Percentiles rank a stretch among this genome's conserved stretches.
phyloP scores from a whole-genome alignment of 2,329 filamentous ascomycete genomes.

The Fusarium sp. region DNA sequence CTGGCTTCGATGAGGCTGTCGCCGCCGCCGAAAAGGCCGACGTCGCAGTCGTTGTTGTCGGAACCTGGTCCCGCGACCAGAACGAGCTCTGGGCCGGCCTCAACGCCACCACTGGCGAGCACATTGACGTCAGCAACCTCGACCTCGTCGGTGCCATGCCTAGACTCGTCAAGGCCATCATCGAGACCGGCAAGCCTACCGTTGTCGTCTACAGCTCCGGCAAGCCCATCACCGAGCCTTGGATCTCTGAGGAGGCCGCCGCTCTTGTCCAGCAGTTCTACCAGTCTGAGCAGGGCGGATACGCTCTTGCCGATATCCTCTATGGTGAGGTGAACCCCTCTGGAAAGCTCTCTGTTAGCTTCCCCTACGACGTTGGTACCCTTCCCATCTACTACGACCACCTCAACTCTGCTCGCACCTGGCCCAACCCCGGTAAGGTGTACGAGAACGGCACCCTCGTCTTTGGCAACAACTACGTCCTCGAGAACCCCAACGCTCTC shows the following conservation, averaged over 20 bases:
- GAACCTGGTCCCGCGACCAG: constrained; percentile 82
- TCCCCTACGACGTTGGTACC: constrained; percentile 75
- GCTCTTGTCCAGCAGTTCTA: constrained; percentile 82
- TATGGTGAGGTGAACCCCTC: constrained; percentile 74
- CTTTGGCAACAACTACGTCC: constrained; percentile 75
- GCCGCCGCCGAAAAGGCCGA: constrained; percentile 74
- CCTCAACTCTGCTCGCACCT: constrained; percentile 71
- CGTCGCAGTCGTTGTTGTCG: constrained; percentile 78
- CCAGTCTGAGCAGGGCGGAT: constrained; percentile 75
- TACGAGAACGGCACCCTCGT: constrained; percentile 69
- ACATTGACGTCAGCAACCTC: constrained; percentile 74
- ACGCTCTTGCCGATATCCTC: constrained; percentile 74
- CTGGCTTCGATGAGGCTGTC: constrained; percentile 75
- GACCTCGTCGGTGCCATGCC: constrained; percentile 78
- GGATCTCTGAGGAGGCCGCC: constrained; percentile 74
- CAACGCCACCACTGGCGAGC: constrained; percentile 81
- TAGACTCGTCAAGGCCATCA: constrained; percentile 73
- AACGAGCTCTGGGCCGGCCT: constrained; percentile 75
- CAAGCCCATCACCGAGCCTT: constrained; percentile 79
- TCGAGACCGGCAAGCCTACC: constrained; percentile 74
- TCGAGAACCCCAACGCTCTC: constrained; percentile 68
- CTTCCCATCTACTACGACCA: constrained; percentile 79
- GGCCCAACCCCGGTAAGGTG: constrained; percentile 63
- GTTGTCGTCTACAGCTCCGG: constrained; percentile 76
- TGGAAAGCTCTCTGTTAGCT: constrained; percentile 74